These are phyloP conservation scores for Phytophthora cajani DNA, from an alignment of 352 stramenopile species.

Conservation along the genomic window DNA sequence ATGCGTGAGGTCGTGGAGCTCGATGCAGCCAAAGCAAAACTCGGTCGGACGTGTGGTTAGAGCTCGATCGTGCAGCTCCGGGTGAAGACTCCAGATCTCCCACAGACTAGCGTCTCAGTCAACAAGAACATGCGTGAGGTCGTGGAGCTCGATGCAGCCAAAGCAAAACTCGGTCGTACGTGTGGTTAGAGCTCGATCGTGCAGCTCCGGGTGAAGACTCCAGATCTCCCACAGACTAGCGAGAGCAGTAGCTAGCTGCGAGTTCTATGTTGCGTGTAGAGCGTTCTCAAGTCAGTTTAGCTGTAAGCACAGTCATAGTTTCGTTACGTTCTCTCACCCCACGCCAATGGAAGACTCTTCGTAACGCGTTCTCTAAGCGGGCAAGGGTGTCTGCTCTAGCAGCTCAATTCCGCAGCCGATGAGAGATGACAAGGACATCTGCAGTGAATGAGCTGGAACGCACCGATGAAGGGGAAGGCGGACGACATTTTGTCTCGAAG, in stretches of 20 bases:
- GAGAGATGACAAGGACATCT: not conserved
- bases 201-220: slow-evolving; percentile 31
- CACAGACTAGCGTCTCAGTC: slow-evolving; percentile 5
- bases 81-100: slow-evolving; percentile 40
- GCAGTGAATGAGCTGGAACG: not conserved
- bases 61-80: slow-evolving; percentile 10
- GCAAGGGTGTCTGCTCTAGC: slow-evolving; percentile 27
- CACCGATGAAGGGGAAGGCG: slow-evolving; percentile 47
- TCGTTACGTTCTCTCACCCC: slow-evolving; percentile 2
- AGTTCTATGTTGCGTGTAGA: not conserved
- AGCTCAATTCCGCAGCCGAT: not conserved
- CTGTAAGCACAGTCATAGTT: not conserved
- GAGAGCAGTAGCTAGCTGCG: slow-evolving; percentile 4
- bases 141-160: not conserved
- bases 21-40: not conserved
- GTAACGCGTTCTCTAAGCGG: slow-evolving; percentile 41
- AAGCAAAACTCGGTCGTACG: slow-evolving; percentile 16
- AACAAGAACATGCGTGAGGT: not conserved
- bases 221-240: slow-evolving; percentile 30
- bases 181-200: slow-evolving; percentile 9
- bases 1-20: not conserved
- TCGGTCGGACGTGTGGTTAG: slow-evolving; percentile 26
- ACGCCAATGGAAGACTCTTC: slow-evolving; percentile 27
- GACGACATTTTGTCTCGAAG: slow-evolving; percentile 32
- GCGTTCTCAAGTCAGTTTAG: not conserved